Evolutionary conservation across 116 monocot species (phyloP).

Genomic region (Zostera marina): DNA sequence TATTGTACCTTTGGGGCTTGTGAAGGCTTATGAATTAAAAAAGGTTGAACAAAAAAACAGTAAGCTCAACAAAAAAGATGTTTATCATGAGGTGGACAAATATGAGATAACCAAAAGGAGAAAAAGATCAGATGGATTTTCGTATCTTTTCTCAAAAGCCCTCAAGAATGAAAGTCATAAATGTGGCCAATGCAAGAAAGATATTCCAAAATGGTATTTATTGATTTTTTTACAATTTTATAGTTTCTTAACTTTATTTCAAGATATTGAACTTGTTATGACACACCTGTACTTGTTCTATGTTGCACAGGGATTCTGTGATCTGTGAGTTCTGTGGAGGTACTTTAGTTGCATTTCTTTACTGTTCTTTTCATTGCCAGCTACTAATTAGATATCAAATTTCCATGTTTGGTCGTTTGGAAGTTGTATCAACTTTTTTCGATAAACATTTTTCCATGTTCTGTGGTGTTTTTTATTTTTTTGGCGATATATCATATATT

Average conservation of each 20-base stretch:
- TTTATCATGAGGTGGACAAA: slow-evolving; percentile 16
- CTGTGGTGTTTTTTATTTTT: no score
- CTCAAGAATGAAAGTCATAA: slow-evolving; percentile 18
- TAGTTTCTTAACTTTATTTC: neutral
- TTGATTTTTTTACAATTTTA: neutral
- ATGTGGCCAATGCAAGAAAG: slow-evolving; percentile 64
- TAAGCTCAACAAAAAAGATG: slow-evolving; percentile 19
- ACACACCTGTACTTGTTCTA: slow-evolving; percentile 4
- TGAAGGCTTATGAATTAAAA: slow-evolving; percentile 71
- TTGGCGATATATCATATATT: no score
- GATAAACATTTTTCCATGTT: no score
- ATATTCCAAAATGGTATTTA: slow-evolving; percentile 53
- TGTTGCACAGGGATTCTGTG: slow-evolving; percentile 66
- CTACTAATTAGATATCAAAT: neutral
- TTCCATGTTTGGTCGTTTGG: neutral
- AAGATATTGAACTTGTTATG: neutral
- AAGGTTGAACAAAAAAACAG: slow-evolving; percentile 29
- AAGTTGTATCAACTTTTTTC: no score
- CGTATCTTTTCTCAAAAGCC: slow-evolving; percentile 44
- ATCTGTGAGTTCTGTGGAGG: slow-evolving; percentile 69
- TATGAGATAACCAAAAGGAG: slow-evolving; percentile 21
- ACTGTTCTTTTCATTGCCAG: neutral
- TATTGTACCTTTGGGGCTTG: slow-evolving; percentile 56
- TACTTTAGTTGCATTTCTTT: slow-evolving; percentile 11
- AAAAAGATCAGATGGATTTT: slow-evolving; percentile 24